These are phyloP conservation scores for Tricholoma bakamatsutake DNA, from an alignment of 768 basidiomycete species.

Conservation along the genomic window DNA sequence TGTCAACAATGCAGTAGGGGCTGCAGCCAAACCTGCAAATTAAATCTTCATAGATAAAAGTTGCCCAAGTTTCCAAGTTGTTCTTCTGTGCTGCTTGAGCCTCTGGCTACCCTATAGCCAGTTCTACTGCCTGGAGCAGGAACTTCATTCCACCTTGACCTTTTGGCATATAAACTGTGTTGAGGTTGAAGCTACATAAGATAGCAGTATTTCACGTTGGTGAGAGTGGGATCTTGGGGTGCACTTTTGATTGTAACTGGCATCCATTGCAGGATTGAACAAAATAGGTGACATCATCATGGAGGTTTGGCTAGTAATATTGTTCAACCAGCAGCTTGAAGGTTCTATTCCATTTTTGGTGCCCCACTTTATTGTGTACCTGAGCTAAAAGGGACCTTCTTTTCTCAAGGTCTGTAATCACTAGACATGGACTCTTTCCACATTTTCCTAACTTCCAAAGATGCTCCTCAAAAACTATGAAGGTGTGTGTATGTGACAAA, in stretches of 20 bases:
- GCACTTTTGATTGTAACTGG: slow-evolving; percentile 16
- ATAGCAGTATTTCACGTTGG: slow-evolving; percentile 13
- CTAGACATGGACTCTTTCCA: slow-evolving; percentile 14
- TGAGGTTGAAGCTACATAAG: slow-evolving; percentile 16
- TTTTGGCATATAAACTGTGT: no score
- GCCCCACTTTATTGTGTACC: slow-evolving; percentile 21
- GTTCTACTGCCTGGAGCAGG: no score
- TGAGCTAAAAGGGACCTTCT: slow-evolving; percentile 13
- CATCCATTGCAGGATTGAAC: slow-evolving; percentile 26
- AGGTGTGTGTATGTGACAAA: neutral
- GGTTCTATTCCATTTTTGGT: slow-evolving; percentile 21
- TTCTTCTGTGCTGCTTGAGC: no score
- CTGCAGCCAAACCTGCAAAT: no score
- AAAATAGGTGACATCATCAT: slow-evolving; percentile 19
- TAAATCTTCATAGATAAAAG: no score
- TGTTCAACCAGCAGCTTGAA: slow-evolving; percentile 14
- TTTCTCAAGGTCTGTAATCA: slow-evolving; percentile 11
- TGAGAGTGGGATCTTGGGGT: slow-evolving; percentile 16
- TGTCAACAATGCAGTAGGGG: no score
- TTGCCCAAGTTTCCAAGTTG: no score
- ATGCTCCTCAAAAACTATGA: slow-evolving; percentile 8
- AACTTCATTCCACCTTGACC: no score
- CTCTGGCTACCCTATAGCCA: no score
- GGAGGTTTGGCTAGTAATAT: slow-evolving; percentile 31
- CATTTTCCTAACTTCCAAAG: slow-evolving; percentile 5